Evolutionary conservation across 2,329 filamentous ascomycete genomes (phyloP), one percentile per base, ranked within the genome.

Genomic region (Niveomyces coronatus): DNA sequence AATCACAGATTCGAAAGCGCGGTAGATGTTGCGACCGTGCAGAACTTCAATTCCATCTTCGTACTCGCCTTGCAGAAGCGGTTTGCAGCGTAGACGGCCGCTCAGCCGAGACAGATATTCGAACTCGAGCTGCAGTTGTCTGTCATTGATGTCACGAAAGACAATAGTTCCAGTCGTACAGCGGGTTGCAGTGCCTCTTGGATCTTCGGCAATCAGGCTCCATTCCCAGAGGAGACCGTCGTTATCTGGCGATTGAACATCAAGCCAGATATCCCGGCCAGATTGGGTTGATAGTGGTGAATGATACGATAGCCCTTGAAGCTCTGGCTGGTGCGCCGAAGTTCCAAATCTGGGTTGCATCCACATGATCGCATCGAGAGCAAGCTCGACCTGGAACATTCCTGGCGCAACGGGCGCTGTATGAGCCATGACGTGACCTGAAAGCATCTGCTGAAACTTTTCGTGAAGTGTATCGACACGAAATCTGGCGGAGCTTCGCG

Each of bases 11-110:
- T 44, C 39, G 41, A 66, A 45, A 10, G 38, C 26, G 11, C 47
- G 45, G 47, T 68, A 68, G 9, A 67, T 54, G 42, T 54, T 57
- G 7, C 51, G 52, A 3, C 54, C 55, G 27, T 55, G 52, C 16
- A 64, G 37, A 13, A 53, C 48, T 9, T 61, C 56, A 26, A 24
- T 8, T 8, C 60, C 56, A 3, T 37, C 50, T 7, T 52, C 48
- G n/a, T n/a, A n/a, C 3, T 31, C 40, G 37, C 31, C 43, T 20
- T 49, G 17, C n/a, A 63, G 43, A 14, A 64, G 19, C 7, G 47
- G 41, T 13, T 45, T 28, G 41, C 52, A 57, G 6, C 52, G 53
- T 16, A 53, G 31, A 31, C 59, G 51, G 11, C 44, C 47, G 22
- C 62, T 45, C 2, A 65, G 50, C 3, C 44, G 20, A 19, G 43